Evolutionary conservation across 2,329 filamentous ascomycete genomes (phyloP).

Genomic region (Diplodia mutila): DNA sequence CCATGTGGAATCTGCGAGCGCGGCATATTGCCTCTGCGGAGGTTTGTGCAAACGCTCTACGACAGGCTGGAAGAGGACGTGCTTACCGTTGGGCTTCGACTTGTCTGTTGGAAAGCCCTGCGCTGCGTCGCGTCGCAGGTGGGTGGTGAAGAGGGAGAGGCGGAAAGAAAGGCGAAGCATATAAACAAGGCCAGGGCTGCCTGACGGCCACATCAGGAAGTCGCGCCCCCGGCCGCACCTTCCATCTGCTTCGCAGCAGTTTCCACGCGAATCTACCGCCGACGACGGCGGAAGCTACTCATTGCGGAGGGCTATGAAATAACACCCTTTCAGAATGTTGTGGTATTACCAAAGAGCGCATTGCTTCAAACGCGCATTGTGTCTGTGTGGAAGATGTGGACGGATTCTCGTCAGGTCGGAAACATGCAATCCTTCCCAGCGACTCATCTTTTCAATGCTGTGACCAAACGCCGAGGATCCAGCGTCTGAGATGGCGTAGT

Average conservation of each 20-base stretch:
- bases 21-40: constrained; percentile 13
- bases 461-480: neutral
- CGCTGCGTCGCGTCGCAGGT: neutral
- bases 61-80: neutral
- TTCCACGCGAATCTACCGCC: neutral
- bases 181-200: neutral
- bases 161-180: neutral
- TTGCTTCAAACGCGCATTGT: neutral
- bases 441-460: neutral
- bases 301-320: neutral
- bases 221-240: neutral
- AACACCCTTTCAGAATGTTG: neutral
- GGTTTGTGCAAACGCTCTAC: neutral
- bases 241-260: neutral
- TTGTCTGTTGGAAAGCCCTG: neutral
- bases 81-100: neutral
- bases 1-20: constrained; percentile 16
- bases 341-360: neutral
- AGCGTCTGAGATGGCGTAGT: neutral
- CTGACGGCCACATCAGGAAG: neutral
- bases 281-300: neutral
- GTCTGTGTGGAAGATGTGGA: neutral
- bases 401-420: neutral
- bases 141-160: neutral
- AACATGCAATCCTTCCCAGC: neutral